Evolutionary conservation across 2,329 filamentous ascomycete genomes (phyloP).

Genomic region (Ophiosphaerella narmari): DNA sequence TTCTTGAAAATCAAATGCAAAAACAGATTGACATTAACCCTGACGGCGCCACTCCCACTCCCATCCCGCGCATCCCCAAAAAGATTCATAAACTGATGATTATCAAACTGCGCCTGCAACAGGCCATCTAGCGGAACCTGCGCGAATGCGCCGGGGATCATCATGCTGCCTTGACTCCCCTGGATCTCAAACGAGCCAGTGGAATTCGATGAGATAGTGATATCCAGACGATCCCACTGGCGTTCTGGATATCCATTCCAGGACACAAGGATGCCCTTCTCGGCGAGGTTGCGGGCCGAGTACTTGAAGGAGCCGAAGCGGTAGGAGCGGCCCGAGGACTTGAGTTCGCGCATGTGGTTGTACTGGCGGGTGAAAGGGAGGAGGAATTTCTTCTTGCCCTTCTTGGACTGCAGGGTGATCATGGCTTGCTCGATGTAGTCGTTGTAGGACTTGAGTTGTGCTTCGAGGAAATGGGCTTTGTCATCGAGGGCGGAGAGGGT

Average conservation of each 20-base stretch:
- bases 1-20: conserved; percentile 98
- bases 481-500: conserved; percentile 77
- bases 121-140: conserved; percentile 90
- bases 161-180: conserved; percentile 87
- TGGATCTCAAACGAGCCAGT: conserved; percentile 94
- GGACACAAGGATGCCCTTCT: conserved; percentile 92
- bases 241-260: conserved; percentile 83
- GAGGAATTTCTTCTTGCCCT: conserved; percentile 91
- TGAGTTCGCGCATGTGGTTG: conserved; percentile 95
- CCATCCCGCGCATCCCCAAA: conserved; percentile 58
- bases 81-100: conserved; percentile 92
- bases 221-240: conserved; percentile 89
- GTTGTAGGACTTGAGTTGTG: conserved; percentile 96
- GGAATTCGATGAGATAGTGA: conserved; percentile 92
- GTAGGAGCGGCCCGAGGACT: conserved; percentile 87
- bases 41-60: conserved; percentile 55
- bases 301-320: conserved; percentile 99
- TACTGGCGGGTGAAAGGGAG: conserved; percentile 98
- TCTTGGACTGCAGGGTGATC: conserved; percentile 95
- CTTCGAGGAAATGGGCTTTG: conserved; percentile 90
- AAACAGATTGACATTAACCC: conserved; percentile 94
- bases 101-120: conserved; percentile 95
- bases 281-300: conserved; percentile 81
- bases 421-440: conserved; percentile 99
- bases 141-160: conserved; percentile 91